Base-by-base conservation (phyloP, 140 eudicot genomes). In the Erigeron philadelphicus region DNA sequence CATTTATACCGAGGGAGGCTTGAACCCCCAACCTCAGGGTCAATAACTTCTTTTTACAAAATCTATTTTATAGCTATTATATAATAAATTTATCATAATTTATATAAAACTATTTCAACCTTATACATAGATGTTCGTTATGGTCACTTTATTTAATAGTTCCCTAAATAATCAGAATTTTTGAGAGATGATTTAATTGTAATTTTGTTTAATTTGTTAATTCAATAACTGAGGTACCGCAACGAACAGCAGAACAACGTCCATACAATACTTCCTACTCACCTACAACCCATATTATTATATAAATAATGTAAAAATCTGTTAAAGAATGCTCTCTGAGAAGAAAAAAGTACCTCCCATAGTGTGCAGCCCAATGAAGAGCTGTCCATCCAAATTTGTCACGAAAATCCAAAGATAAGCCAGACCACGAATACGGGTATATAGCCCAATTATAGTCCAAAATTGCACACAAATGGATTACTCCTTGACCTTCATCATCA, bases 311-410 rank as follows among this genome's bases (percentile, higher is more conserved):
- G 1, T 0, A 6, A 23, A 59, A 6, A 5, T 25, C 11, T 61
- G 15, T 5, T 13, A 38, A 4, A 38, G 38, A 11, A 10, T 38
- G 21, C 8, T 31, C 10, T 11, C 8, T 38, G 45, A 13, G 48
- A 61, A 61, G 23, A 58, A 61, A 61, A 62, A 18, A 21, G 5
- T 85, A 93, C 98, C 98, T 93, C 81, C 98, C 98, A 55, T 74
- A 61, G 69, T 85, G 83, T 63, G 96, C 96, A 83, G 98, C 98
- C 98, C 98, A 93, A 81, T 93, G 98, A 76, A 93, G 94, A 60
- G 98, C 96, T 2, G 98, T 93, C 98, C 98, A 93, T 54, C 98
- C 98, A 83, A 42, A 67, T 62, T 85, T 93, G 68, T 93, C 98
- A 60, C 98, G 87, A 62, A 83, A 87, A 84, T 93, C 95, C 84